Evolutionary conservation across 441 rosid genomes (phyloP), one percentile per base, ranked within the genome.

Genomic region (Pelargonium cotyledonis): DNA sequence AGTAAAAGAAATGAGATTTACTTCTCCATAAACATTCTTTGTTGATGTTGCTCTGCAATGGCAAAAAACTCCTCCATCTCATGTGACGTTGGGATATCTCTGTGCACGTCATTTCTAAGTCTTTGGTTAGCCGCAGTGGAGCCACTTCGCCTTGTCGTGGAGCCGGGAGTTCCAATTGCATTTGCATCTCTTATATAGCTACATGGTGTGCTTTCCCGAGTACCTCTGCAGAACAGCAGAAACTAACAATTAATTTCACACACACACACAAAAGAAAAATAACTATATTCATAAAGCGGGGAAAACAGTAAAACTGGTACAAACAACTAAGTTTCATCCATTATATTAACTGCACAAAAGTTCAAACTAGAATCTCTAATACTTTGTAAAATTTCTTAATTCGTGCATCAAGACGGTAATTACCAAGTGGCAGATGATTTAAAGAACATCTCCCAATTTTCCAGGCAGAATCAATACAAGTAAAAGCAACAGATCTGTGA

Each of bases 51-150:
- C 80, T 88, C 92, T 3, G 84, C 85, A 71, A 19, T 41, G n/a
- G 84, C 81, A 74, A 88, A 85, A 70, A 85, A 85, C 73, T 84
- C 90, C 72, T 84, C 92, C 70, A 88, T 51, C 76, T 84, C 88
- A 8, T 69, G 70, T 29, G 78, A 2, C 3, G 81, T 72, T 0
- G 85, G 86, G 62, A 83, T 73, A 31, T 40, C 72, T 46, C 69
- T 65, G 10, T 21, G 79, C 76, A 46, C 16, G 21, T 61, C 68
- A 67, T 68, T 77, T 68, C 11, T 63, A 18, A 46, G 74, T 67
- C 77, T 77, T 62, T n/a, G 73, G 57, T 72, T 60, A 69, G 71
- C 68, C 21, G 74, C 35, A 43, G 69, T 12, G 63, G 72, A 70
- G 47, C 78, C 57, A n/a, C 53, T 67, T 58, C 21, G 70, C 73